Evolutionary conservation across 805 yeast genomes (phyloP).

Genomic region (Saturnispora sanitii): DNA sequence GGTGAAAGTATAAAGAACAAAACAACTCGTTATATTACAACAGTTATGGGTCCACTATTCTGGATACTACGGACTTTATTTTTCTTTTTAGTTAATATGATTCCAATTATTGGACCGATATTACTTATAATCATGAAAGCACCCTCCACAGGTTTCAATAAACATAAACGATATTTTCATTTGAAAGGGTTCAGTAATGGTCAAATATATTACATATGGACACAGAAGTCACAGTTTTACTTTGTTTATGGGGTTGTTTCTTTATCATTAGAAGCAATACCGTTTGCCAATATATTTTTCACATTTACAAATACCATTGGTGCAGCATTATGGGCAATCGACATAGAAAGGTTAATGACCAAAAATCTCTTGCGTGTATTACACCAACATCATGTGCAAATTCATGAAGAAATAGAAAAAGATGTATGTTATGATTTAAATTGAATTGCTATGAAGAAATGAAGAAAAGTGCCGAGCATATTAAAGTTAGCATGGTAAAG

Average conservation of each 20-base stretch:
- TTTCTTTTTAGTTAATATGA: conserved; percentile 32
- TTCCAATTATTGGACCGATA: conserved; percentile 55
- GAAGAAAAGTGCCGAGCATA: no score
- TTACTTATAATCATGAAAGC: conserved; percentile 41
- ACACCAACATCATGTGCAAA: background rate
- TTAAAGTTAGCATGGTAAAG: no score
- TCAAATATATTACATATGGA: conserved; percentile 32
- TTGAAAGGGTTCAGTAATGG: conserved; percentile 40
- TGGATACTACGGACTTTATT: conserved; percentile 31
- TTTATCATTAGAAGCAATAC: conserved; percentile 42
- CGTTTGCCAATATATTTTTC: conserved; percentile 43
- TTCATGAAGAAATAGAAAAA: background rate
- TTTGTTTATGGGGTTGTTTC: conserved; percentile 44
- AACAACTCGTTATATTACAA: conserved; percentile 12
- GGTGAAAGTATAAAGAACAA: conserved; percentile 23
- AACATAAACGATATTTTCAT: conserved; percentile 47
- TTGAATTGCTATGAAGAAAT: no score
- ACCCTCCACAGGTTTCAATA: conserved; percentile 41
- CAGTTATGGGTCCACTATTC: conserved; percentile 28
- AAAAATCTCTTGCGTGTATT: background rate
- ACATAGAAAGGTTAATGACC: conserved; percentile 21
- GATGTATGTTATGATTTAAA: background rate
- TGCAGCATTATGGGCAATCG: conserved; percentile 55
- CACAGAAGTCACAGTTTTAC: conserved; percentile 26
- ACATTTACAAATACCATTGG: conserved; percentile 51